These are phyloP conservation scores for Hymenoscyphus fraxineus DNA, from an alignment of 2,329 filamentous ascomycete species.

Conservation along the genomic window DNA sequence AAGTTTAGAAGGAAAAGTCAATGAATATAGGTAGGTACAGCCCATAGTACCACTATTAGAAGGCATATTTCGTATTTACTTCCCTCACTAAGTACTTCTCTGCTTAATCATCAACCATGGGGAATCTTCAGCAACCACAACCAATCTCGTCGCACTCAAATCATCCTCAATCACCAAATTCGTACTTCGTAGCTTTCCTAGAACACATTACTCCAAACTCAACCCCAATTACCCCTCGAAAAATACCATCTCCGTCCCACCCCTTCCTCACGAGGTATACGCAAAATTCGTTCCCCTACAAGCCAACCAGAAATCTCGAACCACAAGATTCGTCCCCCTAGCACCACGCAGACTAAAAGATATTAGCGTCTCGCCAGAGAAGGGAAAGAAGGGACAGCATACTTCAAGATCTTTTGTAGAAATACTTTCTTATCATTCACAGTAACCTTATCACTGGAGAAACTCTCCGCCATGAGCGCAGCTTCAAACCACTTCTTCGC, in stretches of 20 bases:
- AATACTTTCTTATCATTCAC: constrained; percentile 59
- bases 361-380: neutral
- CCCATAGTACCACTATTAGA: no score
- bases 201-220: neutral
- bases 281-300: constrained; percentile 59
- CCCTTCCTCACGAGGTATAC: constrained; percentile 48
- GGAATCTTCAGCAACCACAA: neutral
- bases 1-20: no score
- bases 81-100: neutral
- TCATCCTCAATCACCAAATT: neutral
- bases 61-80: neutral
- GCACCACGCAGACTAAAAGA: constrained; percentile 56
- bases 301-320: constrained; percentile 70
- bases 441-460: constrained; percentile 56
- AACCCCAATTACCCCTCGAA: neutral
- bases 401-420: constrained; percentile 63
- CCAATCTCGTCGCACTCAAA: neutral
- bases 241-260: neutral
- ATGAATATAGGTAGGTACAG: no score
- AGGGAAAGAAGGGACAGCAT: constrained; percentile 29
- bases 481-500: constrained; percentile 61
- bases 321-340: constrained; percentile 60
- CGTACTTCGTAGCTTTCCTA: neutral
- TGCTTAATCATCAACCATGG: neutral
- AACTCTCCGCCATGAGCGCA: constrained; percentile 48